Conservation (phyloP, 1,284 basidiomycete genomes). For the Earliella scabrosa region DNA sequence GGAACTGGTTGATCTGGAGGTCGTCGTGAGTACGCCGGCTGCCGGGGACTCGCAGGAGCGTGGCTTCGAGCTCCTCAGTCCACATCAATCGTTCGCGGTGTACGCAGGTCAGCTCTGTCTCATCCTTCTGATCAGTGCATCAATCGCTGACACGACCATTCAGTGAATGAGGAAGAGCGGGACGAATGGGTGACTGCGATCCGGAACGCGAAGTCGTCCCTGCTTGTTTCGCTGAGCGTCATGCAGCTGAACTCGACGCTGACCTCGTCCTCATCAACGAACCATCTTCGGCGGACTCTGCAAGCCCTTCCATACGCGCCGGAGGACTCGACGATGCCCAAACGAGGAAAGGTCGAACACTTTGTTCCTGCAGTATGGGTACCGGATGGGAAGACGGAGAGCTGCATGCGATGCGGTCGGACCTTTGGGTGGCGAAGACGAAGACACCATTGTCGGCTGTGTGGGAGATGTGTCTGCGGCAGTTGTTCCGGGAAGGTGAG, state of each 20-base stretch:
- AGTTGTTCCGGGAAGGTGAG: constrained; percentile 79
- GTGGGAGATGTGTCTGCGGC: constrained; percentile 87
- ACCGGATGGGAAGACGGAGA: constrained; percentile 80
- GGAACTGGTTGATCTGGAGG: constrained; percentile 77
- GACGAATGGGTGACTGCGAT: constrained; percentile 75
- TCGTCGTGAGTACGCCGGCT: constrained; percentile 61
- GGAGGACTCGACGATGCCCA: constrained; percentile 45
- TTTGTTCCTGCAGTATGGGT: constrained; percentile 94
- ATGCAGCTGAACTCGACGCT: constrained; percentile 80
- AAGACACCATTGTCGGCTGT: constrained; percentile 90
- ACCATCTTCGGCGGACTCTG: constrained; percentile 71
- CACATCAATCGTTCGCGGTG: constrained; percentile 77
- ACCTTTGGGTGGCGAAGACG: constrained; percentile 83
- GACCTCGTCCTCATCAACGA: constrained; percentile 73
- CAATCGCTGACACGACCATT: background rate
- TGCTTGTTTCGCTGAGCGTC: constrained; percentile 67
- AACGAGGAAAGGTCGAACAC: constrained; percentile 73
- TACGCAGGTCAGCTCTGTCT: constrained; percentile 59
- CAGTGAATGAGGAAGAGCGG: constrained; percentile 61
- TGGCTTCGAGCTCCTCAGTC: constrained; percentile 73
- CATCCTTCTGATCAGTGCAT: background rate
- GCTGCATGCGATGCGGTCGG: constrained; percentile 83
- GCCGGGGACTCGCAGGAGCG: constrained; percentile 53
- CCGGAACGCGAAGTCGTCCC: constrained; percentile 72
- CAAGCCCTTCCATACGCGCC: constrained; percentile 75